A percentile compares a stretch with the other conserved stretches of the same genome.
These are phyloP conservation scores for Myriosclerotinia duriaeana DNA, from an alignment of 2,329 filamentous ascomycete genomes.

Conservation along the genomic window DNA sequence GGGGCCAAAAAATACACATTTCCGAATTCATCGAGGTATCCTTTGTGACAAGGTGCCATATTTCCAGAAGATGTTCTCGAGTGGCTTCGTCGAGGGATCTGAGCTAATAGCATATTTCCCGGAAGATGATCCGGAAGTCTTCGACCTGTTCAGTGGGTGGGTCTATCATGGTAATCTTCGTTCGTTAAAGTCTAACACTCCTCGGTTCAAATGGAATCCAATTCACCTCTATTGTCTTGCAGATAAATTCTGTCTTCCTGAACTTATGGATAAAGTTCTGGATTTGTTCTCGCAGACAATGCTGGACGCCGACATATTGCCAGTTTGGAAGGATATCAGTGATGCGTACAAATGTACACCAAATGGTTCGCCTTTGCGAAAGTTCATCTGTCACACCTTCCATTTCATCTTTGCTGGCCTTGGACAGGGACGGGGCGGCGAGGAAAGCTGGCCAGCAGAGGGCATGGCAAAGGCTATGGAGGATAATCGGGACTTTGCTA, in stretches of 20 bases:
- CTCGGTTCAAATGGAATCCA: neutral
- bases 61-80: constrained; percentile 28
- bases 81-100: constrained; percentile 20
- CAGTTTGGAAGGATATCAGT: rapidly evolving
- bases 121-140: constrained; percentile 23
- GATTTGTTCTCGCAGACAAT: neutral
- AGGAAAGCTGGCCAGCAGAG: neutral
- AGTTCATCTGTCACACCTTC: neutral
- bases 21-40: constrained; percentile 23
- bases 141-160: constrained; percentile 26
- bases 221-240: neutral
- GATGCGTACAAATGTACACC: neutral
- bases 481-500: neutral
- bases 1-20: constrained; percentile 11
- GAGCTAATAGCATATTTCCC: constrained; percentile 21
- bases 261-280: constrained; percentile 11
- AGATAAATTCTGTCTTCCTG: constrained; percentile 2
- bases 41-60: constrained; percentile 29
- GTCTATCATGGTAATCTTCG: constrained; percentile 18
- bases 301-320: rapidly evolving
- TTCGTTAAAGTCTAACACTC: neutral
- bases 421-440: rapidly evolving
- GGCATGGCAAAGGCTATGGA: neutral
- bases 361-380: neutral
- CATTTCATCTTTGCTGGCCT: neutral